phyloP scores from a whole-genome alignment of 495 filamentous ascomycete genomes.

The Talaromyces proteolyticus region DNA sequence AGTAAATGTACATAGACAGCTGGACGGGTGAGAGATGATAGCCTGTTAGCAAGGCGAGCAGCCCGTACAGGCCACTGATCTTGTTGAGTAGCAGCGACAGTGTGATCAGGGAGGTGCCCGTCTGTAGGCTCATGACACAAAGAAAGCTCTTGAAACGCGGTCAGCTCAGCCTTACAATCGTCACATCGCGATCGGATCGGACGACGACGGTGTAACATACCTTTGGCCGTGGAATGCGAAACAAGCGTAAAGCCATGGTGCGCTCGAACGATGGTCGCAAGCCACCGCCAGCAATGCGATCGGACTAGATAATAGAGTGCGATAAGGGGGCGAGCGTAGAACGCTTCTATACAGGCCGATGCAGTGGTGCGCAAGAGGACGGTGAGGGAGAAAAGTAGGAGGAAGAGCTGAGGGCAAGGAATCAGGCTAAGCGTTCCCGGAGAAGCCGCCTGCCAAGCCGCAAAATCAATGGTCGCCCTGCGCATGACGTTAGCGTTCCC shows the following conservation, averaged over 20 bases:
- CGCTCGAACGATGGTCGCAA: slow-evolving; percentile 13
- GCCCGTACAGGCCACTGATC: slow-evolving; percentile 77
- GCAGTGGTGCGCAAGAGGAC: too few relatives aligned
- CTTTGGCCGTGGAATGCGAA: slow-evolving; percentile 56
- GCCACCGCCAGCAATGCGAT: slow-evolving; percentile 1
- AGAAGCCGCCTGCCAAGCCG: slow-evolving; percentile 7
- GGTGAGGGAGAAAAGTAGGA: slow-evolving; percentile 9
- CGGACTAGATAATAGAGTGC: too few relatives aligned
- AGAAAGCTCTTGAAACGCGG: slow-evolving; percentile 59
- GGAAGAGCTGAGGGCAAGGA: slow-evolving; percentile 8
- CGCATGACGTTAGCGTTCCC: background rate
- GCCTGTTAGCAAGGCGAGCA: slow-evolving; percentile 80
- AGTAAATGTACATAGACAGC: slow-evolving; percentile 80
- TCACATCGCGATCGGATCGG: slow-evolving; percentile 9
- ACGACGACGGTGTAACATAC: too few relatives aligned
- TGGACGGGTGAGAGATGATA: slow-evolving; percentile 60
- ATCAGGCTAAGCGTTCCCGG: slow-evolving; percentile 18
- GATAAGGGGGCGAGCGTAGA: too few relatives aligned
- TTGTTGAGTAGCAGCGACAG: slow-evolving; percentile 82
- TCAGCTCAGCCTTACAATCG: too few relatives aligned
- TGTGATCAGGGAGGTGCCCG: slow-evolving; percentile 74
- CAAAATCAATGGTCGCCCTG: background rate
- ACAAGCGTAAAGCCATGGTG: slow-evolving; percentile 43
- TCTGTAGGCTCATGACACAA: slow-evolving; percentile 76
- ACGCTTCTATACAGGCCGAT: too few relatives aligned